Base-by-base conservation (phyloP, 441 rosid species). In the Sinapis alba region DNA sequence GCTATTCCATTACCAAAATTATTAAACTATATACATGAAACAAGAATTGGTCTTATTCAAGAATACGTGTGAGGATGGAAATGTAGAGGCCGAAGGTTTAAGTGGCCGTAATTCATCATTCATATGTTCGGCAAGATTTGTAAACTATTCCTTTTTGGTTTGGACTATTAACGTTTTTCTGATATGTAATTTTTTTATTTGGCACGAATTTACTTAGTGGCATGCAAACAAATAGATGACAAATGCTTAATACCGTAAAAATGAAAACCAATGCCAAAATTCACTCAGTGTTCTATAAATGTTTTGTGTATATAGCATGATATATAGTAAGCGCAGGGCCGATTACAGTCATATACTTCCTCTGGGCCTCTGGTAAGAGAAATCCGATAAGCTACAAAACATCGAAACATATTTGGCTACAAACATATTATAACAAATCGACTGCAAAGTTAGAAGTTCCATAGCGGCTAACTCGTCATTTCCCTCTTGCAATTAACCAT, bases 41-140 rank as follows among this genome's bases (percentile, higher is more conserved):
- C 43, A 38, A 53, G 79, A 76, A 54, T 30, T 64, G 67, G 75
- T 76, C 71, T 64, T 43, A 43, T 28, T 63, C 59, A 63, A 43
- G 66, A 69, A 24, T 76, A 56, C 66, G 71, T 76, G 66, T 76
- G 75, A 62, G 64, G 63, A 69, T 26, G 38, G 41, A 68, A 24
- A 36, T 27, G 11, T 68, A 23, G 45, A 13, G 15, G 62, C 24
- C 56, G 20, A 68, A 50, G 12, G 36, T 27, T 19, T 8, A 20
- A 64, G 24, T 65, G 16, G 6, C 1, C 43, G 21, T 66, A 57
- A 15, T 57, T 20, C 20, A 74, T 43, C 47, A 11, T 43, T 56
- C 45, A 11, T 43, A 15, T 53, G 15, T 64, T 15, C 20, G 38
- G 28, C 28, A 24, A 24, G 18, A 6, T 9, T 10, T 24, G 19